Base-by-base conservation (phyloP, 2,329 filamentous ascomycete species). In the Fusarium metavorans region DNA sequence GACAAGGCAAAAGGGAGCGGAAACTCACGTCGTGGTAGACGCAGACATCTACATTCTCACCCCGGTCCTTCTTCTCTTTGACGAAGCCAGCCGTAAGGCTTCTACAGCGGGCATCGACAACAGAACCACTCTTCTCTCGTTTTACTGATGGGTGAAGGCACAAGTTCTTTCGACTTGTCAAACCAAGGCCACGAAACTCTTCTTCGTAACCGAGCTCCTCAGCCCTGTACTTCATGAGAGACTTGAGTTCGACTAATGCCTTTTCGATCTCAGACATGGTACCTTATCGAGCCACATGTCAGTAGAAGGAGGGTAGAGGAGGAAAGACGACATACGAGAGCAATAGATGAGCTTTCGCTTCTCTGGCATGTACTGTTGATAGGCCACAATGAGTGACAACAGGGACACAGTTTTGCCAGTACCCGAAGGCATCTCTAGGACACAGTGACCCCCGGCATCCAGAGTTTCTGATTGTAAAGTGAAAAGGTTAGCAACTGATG, bases 211-310 rank as follows among this genome's bases (percentile, higher is more conserved):
- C 97, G n/a, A 99, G 89, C 82, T 98, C 91, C 73, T 98, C 90
- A 7, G 94, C 87, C 18, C 97, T 93, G 80, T 98, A 98, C 81
- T 97, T 97, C 95, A 99, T 99, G 63, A 99, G 85, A 27, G 92
- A 92, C 82, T 97, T 95, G 77, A 99, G 83, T 83, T 99, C 97
- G 11, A 94, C 94, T 62, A 99, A 85, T 0, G 97, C 97, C 85
- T 99, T 99, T 82, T 99, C 97, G 80, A 99, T 99, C 85, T 99
- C 97, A 41, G 97, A 99, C 95, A 99, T 99, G 66, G 97, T 99
- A 86, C 90, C 90, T 91, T 25, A 18, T 34, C 27, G 35, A 23
- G 16, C 11, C 13, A 20, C 27, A 43, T 50, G 50, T 76, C 45
- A 77, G 70, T 11, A 32, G 37, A 35, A 45, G 18, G 6, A n/a